phyloP scores from a whole-genome alignment of 768 basidiomycete species.

The Zangia roseola region DNA sequence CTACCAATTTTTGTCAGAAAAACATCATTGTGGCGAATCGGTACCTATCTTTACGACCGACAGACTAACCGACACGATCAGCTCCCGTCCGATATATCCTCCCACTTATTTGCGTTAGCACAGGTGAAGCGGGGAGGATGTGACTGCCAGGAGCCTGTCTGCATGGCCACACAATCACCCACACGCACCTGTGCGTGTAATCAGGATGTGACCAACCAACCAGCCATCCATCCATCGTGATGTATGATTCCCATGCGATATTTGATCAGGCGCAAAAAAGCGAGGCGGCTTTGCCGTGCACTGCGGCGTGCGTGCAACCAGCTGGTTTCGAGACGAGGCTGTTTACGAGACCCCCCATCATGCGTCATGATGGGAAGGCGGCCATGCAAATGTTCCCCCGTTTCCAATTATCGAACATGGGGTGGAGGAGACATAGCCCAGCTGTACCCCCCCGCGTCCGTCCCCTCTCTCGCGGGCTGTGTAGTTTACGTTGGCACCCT shows the following conservation, averaged over 20 bases:
- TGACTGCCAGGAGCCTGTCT: too few species aligned
- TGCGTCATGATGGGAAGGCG: conserved; percentile 14
- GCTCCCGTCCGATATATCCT: conserved; percentile 21
- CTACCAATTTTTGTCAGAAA: conserved; percentile 13
- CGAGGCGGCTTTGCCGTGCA: conserved; percentile 19
- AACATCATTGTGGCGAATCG: conserved; percentile 12
- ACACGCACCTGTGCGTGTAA: conserved; percentile 12
- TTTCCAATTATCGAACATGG: conserved; percentile 17
- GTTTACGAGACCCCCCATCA: conserved; percentile 7
- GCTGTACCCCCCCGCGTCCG: conserved; percentile 14
- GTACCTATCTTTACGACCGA: conserved; percentile 22
- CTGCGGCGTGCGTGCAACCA: conserved; percentile 13
- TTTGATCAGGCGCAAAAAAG: conserved; percentile 14
- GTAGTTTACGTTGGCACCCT: conserved; percentile 32
- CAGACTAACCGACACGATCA: conserved; percentile 9
- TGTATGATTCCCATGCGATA: conserved; percentile 20
- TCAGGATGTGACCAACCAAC: conserved; percentile 12
- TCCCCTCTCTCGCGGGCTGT: conserved; percentile 23
- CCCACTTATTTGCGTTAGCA: neutral
- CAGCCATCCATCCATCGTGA: conserved; percentile 14
- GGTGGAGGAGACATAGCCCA: conserved; percentile 12
- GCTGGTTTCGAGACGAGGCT: conserved; percentile 10
- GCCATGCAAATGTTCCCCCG: conserved; percentile 4
- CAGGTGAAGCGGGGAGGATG: conserved; percentile 1
- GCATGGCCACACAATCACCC: neutral